A percentile compares a stretch with the other conserved stretches of the same genome.
Evolutionary conservation across 805 yeast species (phyloP).

Genomic region (Cyberlindnera americana): DNA sequence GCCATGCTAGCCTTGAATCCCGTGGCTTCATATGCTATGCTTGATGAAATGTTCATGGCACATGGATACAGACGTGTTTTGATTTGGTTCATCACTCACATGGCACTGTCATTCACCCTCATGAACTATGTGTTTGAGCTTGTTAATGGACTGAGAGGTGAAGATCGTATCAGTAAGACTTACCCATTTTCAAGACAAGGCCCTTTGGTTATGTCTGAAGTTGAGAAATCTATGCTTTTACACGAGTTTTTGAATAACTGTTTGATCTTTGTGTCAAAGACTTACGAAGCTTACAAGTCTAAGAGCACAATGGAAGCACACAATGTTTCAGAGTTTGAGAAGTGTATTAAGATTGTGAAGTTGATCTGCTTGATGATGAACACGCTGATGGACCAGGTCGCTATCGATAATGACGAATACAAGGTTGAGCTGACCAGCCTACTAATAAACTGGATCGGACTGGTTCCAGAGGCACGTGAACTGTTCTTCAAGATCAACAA

Average conservation of each 20-base stretch:
- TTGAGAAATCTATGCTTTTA: conserved; percentile 62
- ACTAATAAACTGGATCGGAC: conserved; percentile 62
- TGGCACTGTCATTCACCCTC: conserved; percentile 50
- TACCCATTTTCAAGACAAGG: conserved; percentile 57
- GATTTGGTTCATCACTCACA: conserved; percentile 66
- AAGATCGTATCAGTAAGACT: conserved; percentile 19
- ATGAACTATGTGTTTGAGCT: conserved; percentile 64
- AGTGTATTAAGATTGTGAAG: conserved; percentile 40
- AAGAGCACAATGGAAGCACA: conserved; percentile 20
- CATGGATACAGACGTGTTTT: conserved; percentile 58
- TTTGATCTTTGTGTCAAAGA: conserved; percentile 39
- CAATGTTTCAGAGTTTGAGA: conserved; percentile 24
- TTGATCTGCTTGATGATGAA: conserved; percentile 62
- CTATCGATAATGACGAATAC: conserved; percentile 50
- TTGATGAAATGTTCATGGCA: conserved; percentile 73
- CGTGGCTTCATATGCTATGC: conserved; percentile 47
- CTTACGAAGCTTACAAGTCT: conserved; percentile 22
- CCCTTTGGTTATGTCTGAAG: conserved; percentile 45
- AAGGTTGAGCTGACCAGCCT: conserved; percentile 56
- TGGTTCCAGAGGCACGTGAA: conserved; percentile 58
- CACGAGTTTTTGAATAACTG: conserved; percentile 67
- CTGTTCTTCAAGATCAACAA: conserved; percentile 43
- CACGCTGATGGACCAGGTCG: conserved; percentile 42
- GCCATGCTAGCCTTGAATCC: conserved; percentile 49
- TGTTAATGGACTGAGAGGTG: conserved; percentile 54